Evolutionary conservation across 257 asterid genomes (phyloP).

Genomic region (Apocynum venetum): DNA sequence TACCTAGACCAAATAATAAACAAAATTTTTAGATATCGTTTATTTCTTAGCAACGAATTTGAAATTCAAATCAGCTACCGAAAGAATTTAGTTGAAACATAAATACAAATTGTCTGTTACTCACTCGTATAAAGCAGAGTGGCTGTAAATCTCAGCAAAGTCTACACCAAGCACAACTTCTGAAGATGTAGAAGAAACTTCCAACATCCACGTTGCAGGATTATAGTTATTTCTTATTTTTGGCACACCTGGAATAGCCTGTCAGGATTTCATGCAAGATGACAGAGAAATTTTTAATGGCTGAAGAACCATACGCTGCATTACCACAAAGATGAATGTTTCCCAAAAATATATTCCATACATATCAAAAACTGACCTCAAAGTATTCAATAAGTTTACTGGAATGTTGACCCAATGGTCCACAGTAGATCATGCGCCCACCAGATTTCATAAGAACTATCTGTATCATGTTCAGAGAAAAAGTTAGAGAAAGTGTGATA

Average conservation of each 20-base stretch:
- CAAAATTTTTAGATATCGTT: neutral
- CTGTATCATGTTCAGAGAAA: neutral
- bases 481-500: neutral
- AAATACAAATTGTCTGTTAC: neutral
- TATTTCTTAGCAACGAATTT: neutral
- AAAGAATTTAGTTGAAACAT: neutral
- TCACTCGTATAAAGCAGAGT: slow-evolving; percentile 8
- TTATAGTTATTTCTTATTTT: slow-evolving; percentile 12
- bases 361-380: slow-evolving; percentile 9
- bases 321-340: neutral
- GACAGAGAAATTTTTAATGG: neutral
- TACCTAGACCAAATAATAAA: neutral
- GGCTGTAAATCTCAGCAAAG: slow-evolving; percentile 6
- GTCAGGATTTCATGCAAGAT: neutral
- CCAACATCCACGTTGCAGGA: slow-evolving; percentile 24
- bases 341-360: too few species aligned
- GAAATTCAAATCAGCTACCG: neutral
- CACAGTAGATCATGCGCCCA: slow-evolving; percentile 13
- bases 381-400: slow-evolving; percentile 7
- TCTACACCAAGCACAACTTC: slow-evolving; percentile 13
- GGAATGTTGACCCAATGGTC: slow-evolving; percentile 9
- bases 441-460: slow-evolving; percentile 13
- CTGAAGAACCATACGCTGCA: neutral
- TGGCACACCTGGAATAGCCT: slow-evolving; percentile 19
- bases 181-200: slow-evolving; percentile 15